phyloP scores from a whole-genome alignment of 2,329 filamentous ascomycete genomes.

The Phyllosticta citrichinensis region DNA sequence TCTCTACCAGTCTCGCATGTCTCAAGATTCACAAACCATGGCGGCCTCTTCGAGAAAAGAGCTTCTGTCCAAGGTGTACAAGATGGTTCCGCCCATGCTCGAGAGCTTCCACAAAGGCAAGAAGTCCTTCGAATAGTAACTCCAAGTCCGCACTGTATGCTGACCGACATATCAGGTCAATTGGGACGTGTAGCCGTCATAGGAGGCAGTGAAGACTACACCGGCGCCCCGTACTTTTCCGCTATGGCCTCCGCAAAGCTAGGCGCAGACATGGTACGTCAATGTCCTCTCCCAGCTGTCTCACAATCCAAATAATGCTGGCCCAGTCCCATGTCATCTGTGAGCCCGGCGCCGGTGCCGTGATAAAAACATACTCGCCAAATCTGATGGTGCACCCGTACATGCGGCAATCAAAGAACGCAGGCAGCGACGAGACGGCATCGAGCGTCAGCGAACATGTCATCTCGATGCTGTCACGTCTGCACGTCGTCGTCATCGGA shows the following conservation, averaged over 20 bases:
- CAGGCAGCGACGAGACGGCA: conserved; percentile 44
- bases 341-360: conserved; percentile 69
- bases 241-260: conserved; percentile 90
- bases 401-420: conserved; percentile 66
- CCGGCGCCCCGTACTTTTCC: conserved; percentile 94
- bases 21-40: conserved; percentile 19
- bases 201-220: conserved; percentile 91
- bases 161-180: conserved; percentile 54
- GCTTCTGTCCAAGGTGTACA: conserved; percentile 70
- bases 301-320: too few relatives aligned
- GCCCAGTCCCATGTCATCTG: conserved; percentile 83
- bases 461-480: conserved; percentile 68
- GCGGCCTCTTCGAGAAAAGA: conserved; percentile 56
- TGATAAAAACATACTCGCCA: conserved; percentile 96
- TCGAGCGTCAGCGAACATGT: conserved; percentile 58
- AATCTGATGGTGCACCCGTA: conserved; percentile 98
- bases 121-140: not conserved
- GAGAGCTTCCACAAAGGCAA: conserved; percentile 92
- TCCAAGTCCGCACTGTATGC: not conserved
- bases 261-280: conserved; percentile 75
- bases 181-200: conserved; percentile 87
- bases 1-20: not conserved
- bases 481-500: conserved; percentile 88
- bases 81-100: conserved; percentile 88
- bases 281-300: not conserved